phyloP scores from a whole-genome alignment of 495 filamentous ascomycete genomes.

The Hypomontagnella submonticulosa region DNA sequence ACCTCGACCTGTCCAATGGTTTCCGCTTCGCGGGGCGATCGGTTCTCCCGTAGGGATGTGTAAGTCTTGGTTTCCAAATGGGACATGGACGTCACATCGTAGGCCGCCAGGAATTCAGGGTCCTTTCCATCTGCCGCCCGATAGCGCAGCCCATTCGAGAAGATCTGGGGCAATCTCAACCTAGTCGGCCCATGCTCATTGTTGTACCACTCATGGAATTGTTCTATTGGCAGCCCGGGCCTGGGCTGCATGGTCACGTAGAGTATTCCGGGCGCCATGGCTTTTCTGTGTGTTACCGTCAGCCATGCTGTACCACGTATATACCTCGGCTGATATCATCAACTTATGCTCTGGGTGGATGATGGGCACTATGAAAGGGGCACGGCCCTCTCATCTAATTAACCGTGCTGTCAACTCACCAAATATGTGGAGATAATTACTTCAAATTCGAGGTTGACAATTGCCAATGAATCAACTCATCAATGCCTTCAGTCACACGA shows the following conservation, averaged over 20 bases:
- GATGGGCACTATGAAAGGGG: not conserved
- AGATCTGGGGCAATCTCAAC: conserved; percentile 73
- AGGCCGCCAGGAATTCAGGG: conserved; percentile 79
- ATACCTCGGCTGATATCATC: too few relatives aligned
- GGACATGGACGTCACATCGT: conserved; percentile 80
- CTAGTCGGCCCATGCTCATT: conserved; percentile 85
- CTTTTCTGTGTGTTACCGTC: conserved; percentile 6
- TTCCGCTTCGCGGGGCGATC: conserved; percentile 76
- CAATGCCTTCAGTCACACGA: too few relatives aligned
- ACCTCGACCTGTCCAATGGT: conserved; percentile 81
- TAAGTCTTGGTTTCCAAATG: conserved; percentile 74
- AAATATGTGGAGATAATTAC: too few relatives aligned
- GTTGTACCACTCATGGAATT: conserved; percentile 93
- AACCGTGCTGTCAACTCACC: too few relatives aligned
- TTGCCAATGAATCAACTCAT: too few relatives aligned
- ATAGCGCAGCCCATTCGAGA: conserved; percentile 81
- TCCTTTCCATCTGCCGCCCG: conserved; percentile 68
- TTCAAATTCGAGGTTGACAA: too few relatives aligned
- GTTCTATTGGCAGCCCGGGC: conserved; percentile 67
- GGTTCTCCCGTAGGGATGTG: conserved; percentile 72
- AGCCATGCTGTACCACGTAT: not conserved
- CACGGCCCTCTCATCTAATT: too few relatives aligned
- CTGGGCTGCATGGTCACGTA: conserved; percentile 83
- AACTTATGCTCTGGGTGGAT: not conserved
- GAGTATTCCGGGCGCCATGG: conserved; percentile 69